Evolutionary conservation across 208 protist species (phyloP).

Genomic region (Entamoeba moshkovskii): DNA sequence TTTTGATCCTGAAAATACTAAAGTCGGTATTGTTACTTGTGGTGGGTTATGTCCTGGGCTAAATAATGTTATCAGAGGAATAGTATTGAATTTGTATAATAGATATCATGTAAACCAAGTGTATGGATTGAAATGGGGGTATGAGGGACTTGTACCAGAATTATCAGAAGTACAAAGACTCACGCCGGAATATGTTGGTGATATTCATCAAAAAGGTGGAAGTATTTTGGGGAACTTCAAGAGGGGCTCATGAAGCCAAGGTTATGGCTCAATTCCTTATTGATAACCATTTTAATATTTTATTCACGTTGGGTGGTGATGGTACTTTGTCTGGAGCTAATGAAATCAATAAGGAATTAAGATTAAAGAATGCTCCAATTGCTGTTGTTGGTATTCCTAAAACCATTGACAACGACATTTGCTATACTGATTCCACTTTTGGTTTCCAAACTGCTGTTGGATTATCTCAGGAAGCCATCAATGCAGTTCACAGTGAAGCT

Average conservation of each 20-base stretch:
- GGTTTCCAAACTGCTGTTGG: constrained; percentile 3
- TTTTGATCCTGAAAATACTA: not conserved
- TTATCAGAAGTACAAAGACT: not conserved
- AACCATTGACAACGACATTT: not conserved
- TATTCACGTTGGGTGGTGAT: not conserved
- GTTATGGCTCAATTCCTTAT: not conserved
- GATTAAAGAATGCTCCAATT: not conserved
- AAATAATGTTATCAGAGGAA: not conserved
- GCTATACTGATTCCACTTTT: not conserved
- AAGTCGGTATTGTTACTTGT: not conserved
- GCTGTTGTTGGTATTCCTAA: not conserved
- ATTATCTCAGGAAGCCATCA: not conserved
- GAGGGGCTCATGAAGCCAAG: not conserved
- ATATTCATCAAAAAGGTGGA: not conserved
- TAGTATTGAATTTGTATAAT: not conserved
- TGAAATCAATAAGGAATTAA: not conserved
- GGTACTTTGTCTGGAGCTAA: not conserved
- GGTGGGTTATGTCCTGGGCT: not conserved
- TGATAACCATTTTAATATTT: not conserved
- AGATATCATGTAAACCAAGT: not conserved
- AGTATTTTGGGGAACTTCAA: not conserved
- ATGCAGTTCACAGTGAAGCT: not conserved
- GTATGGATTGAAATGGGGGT: not conserved
- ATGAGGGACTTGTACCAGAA: not conserved
- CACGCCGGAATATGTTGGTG: not conserved